Percentiles rank a stretch among this genome's conserved stretches.
Evolutionary conservation across 208 protist species (phyloP).

Genomic region (Leishmania martiniquensis): DNA sequence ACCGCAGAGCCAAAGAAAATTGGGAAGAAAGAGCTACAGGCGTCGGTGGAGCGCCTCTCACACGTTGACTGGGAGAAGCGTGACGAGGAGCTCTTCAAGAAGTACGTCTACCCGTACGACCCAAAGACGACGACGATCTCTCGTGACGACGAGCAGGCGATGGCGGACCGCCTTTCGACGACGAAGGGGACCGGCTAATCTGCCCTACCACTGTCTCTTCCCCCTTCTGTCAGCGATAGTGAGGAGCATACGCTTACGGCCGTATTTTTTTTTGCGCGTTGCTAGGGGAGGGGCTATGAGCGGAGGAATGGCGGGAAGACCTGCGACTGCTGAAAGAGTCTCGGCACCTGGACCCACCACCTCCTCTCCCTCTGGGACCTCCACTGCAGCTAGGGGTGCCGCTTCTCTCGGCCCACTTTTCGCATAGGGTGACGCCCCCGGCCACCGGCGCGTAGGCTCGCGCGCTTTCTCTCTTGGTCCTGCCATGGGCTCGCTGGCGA

Average conservation of each 20-base stretch:
- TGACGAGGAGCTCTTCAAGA: slow-evolving; percentile 86
- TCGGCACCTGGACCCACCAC: too few relatives aligned
- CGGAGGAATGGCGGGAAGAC: neutral
- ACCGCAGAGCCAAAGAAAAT: slow-evolving; percentile 69
- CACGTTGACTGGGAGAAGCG: slow-evolving; percentile 78
- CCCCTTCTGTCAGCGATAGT: neutral
- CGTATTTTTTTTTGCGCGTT: too few relatives aligned
- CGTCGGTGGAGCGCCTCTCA: slow-evolving; percentile 71
- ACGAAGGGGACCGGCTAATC: slow-evolving; percentile 31
- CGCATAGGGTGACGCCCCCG: neutral
- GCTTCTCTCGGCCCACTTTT: too few relatives aligned
- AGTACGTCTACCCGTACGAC: slow-evolving; percentile 87
- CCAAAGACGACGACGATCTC: slow-evolving; percentile 71
- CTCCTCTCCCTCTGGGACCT: too few relatives aligned
- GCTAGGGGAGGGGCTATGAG: neutral
- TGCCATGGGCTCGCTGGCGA: neutral
- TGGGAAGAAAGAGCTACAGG: slow-evolving; percentile 63
- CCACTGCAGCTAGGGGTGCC: too few relatives aligned
- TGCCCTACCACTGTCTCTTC: neutral
- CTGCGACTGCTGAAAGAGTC: neutral
- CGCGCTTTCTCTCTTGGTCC: neutral
- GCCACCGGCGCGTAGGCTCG: neutral
- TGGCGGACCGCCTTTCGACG: slow-evolving; percentile 81
- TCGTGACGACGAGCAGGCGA: slow-evolving; percentile 50
- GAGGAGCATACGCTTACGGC: neutral